Base-by-base conservation (phyloP, 805 yeast species). In the Ascoidea asiatica region DNA sequence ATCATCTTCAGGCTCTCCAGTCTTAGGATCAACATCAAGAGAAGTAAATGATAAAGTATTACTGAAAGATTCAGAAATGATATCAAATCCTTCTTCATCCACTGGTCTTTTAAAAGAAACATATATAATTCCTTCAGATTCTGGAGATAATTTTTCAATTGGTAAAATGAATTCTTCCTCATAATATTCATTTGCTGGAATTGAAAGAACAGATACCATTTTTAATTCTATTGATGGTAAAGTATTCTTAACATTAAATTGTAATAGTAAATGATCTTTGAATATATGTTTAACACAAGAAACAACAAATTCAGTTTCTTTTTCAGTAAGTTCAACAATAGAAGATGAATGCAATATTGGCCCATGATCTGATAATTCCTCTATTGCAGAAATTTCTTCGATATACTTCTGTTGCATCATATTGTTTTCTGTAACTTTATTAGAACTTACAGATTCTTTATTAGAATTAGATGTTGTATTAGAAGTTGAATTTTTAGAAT, bases 291-390 rank as follows among this genome's bases (percentile, higher is more conserved):
- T 89, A 46, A 85, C 69, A 35, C 82, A 89, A 43, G 72, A 73
- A 48, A 92, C 95, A 39, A 87, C 89, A 61, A 88, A 87, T 64
- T 92, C 98, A 49, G 94, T 87, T 61, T 89, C 97, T 48, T 75
- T 71, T 61, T 92, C 98, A 19, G 97, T 89, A 56, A 90, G 75
- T 52, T 81, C 77, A 45, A 76, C 67, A 35, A 69, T 61, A 36
- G 65, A 58, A 2, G 95, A 79, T 6, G 89, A 75, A 63, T 82
- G 87, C 49, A 88, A 67, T 49, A 88, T 69, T 36, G 72, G 61
- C 50, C 97, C 97, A 57, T 79, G 87, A 2, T 65, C 66, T 18
- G 76, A 70, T 54, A 89, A 71, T 57, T 87, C 92, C 20, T 87
- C 81, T 48, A 88, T 75, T 20, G 75, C 68, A 4, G 79, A 63